A percentile compares a stretch with the other conserved stretches of the same genome.
phyloP scores from a whole-genome alignment of 345 rosid species.

The Citrus glauca region DNA sequence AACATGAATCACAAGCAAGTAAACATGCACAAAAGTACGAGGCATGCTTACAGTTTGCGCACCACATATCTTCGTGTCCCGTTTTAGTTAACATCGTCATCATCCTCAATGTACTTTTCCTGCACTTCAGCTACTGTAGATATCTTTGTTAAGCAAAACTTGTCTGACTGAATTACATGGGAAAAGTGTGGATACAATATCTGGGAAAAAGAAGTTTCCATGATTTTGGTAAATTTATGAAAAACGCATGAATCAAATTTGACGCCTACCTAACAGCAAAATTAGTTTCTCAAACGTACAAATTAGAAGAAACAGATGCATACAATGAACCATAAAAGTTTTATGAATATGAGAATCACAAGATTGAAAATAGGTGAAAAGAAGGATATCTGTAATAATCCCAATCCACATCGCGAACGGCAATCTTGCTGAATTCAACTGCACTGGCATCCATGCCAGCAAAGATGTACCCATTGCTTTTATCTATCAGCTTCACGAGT shows the following conservation, averaged over 20 bases:
- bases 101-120: slow-evolving; percentile 67
- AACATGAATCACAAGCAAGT: background rate
- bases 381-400: slow-evolving; percentile 93
- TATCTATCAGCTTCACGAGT: slow-evolving; percentile 81
- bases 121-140: slow-evolving; percentile 61
- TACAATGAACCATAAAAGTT: background rate
- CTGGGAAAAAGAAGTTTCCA: background rate
- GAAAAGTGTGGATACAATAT: background rate
- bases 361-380: background rate
- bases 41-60: background rate
- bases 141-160: slow-evolving; percentile 43
- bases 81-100: slow-evolving; percentile 19
- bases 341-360: background rate
- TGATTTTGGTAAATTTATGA: background rate
- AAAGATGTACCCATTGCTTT: slow-evolving; percentile 86
- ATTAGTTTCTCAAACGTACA: background rate
- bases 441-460: slow-evolving; percentile 74
- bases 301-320: background rate
- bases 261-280: background rate
- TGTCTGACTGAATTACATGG: background rate
- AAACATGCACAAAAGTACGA: background rate
- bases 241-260: background rate
- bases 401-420: slow-evolving; percentile 70
- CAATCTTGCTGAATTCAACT: slow-evolving; percentile 90
- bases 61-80: background rate